Base-by-base conservation (phyloP, 768 basidiomycete genomes). In the Amanita subjunquillea region DNA sequence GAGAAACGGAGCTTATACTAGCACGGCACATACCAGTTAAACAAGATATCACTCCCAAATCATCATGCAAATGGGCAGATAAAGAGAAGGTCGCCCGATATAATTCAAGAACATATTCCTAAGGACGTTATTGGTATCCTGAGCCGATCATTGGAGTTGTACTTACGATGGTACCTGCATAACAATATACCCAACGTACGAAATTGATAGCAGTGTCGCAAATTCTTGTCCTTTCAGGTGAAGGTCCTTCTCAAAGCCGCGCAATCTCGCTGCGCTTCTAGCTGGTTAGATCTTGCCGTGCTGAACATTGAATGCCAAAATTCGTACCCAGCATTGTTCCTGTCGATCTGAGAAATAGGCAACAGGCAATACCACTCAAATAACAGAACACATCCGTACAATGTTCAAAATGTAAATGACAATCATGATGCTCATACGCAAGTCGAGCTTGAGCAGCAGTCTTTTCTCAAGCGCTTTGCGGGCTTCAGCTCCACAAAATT, bases 81-180 rank as follows among this genome's bases (percentile, higher is more conserved):
- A 85, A 55, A 80, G 59, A 2, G 85, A 87, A 1, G 85, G 87
- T 60, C 73, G 69, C 40, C 82, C 86, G 15, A 85, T 76, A 59
- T 76, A 70, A 60, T 86, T 80, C 41, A 90, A 63, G 56, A 87
- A 78, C 79, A 89, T 86, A 56, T 89, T 90, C 13, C 86, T 89
- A 57, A 23, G 47, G 36, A 49, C 37, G 10, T 46, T 22, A 15
- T 30, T n/a, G 54, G 22, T n/a, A 46, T 29, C 30, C 20, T 17
- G 4, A 6, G 23, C 36, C 15, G 29, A 45, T n/a, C 8, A 9
- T 44, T 42, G 10, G 6, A n/a, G 29, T 12, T 34, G 51, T 29
- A 67, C 82, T 67, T 59, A 85, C 82, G 82, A 86, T 39, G 86
- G 86, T 50, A 89, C 75, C 62, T 89, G 87, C 85, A 87, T 87